Percentiles rank a stretch among this genome's conserved stretches.
Evolutionary conservation across 495 filamentous ascomycete species (phyloP).

Genomic region (Penicillium fimorum): DNA sequence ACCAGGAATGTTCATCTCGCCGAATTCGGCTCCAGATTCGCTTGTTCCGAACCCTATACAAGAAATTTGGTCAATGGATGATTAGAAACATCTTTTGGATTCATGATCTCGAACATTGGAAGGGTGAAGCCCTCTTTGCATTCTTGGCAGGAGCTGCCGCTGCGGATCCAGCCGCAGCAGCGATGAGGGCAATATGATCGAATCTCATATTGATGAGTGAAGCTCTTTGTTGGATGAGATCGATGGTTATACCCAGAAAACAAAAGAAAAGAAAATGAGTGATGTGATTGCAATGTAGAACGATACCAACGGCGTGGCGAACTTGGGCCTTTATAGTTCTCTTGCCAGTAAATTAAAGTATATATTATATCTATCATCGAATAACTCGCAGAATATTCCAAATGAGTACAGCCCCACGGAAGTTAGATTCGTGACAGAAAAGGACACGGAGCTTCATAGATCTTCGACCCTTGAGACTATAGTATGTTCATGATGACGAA

Average conservation of each 20-base stretch:
- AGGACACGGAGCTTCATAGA: conserved; percentile 15
- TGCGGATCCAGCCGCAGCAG: conserved; percentile 29
- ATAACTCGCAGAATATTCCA: background rate
- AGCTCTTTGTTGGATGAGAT: background rate
- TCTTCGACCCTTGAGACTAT: background rate
- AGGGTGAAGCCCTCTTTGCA: conserved; percentile 25
- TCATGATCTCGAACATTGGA: conserved; percentile 20
- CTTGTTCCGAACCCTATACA: conserved; percentile 30
- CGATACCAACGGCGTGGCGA: background rate
- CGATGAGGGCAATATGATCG: conserved; percentile 19
- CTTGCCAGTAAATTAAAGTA: background rate
- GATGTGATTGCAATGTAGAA: background rate
- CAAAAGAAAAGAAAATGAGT: background rate
- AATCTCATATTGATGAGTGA: conserved; percentile 32
- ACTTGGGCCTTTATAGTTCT: conserved; percentile 1
- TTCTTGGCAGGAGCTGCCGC: conserved; percentile 25
- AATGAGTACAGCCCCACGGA: background rate
- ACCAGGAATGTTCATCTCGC: conserved; percentile 22
- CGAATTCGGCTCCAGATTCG: conserved; percentile 33
- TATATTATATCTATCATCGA: background rate
- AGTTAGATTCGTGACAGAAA: conserved; percentile 14
- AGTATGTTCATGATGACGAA: background rate
- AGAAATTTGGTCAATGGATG: background rate
- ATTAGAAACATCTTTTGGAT: background rate
- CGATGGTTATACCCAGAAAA: background rate